Conservation (phyloP, 805 yeast genomes). For the Grigorovia transvaalensis region DNA sequence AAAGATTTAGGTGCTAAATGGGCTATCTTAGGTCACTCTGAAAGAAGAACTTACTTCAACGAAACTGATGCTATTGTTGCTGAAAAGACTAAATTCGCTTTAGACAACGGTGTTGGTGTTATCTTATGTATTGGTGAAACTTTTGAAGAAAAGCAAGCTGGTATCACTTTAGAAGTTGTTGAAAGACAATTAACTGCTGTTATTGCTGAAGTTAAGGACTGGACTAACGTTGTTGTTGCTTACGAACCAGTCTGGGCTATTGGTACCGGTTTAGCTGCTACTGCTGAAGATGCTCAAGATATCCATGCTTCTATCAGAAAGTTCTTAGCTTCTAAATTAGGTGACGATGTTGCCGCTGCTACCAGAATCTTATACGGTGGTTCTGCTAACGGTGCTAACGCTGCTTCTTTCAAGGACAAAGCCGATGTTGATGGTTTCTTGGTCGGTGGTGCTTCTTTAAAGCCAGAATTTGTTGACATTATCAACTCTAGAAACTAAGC, state of each 20-base stretch:
- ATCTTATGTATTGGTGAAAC: constrained; percentile 98
- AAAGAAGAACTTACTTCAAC: constrained; percentile 88
- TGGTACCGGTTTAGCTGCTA: constrained; percentile 98
- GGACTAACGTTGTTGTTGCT: constrained; percentile 89
- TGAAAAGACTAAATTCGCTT: constrained; percentile 86
- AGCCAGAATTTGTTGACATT: constrained; percentile 95
- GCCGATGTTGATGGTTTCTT: constrained; percentile 95
- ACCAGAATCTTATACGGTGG: constrained; percentile 97
- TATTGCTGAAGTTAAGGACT: constrained; percentile 68
- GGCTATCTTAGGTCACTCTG: constrained; percentile 97
- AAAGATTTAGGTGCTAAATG: constrained; percentile 88
- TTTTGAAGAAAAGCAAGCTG: constrained; percentile 85
- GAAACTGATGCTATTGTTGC: constrained; percentile 90
- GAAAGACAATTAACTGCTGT: constrained; percentile 88
- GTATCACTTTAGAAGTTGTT: constrained; percentile 75
- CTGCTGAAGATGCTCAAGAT: constrained; percentile 95
- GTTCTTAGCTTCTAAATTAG: constrained; percentile 67
- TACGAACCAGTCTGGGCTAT: constrained; percentile 99
- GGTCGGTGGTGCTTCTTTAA: constrained; percentile 98
- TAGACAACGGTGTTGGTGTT: constrained; percentile 81
- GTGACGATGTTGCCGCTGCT: constrained; percentile 62
- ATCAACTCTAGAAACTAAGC: constrained; percentile 75
- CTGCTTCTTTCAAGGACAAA: constrained; percentile 81
- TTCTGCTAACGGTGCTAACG: constrained; percentile 92
- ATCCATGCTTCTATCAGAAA: constrained; percentile 84